phyloP scores from a whole-genome alignment of 331 rosid species.

The Malus hybrid region DNA sequence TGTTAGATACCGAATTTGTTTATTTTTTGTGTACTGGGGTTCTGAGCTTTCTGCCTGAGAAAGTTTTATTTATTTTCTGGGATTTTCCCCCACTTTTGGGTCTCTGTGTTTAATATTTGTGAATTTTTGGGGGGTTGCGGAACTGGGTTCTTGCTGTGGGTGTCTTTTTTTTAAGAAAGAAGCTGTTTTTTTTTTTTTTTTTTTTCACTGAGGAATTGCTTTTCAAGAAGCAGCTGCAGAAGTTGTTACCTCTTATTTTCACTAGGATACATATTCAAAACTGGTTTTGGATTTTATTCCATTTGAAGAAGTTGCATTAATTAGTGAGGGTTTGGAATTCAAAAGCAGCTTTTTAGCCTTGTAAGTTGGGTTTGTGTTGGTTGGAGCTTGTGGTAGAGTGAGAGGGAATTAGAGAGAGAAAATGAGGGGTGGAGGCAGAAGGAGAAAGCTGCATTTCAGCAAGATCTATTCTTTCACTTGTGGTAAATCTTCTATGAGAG shows the following conservation, averaged over 20 bases:
- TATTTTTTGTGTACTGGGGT: background rate
- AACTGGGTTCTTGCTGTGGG: slow-evolving; percentile 4
- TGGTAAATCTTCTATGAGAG: slow-evolving; percentile 47
- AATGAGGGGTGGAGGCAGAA: slow-evolving; percentile 49
- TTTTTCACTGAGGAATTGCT: slow-evolving; percentile 12
- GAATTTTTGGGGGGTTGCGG: slow-evolving; percentile 19
- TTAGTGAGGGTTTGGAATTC: background rate
- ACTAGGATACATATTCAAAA: background rate
- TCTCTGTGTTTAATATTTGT: slow-evolving; percentile 19
- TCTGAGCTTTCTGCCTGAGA: slow-evolving; percentile 21
- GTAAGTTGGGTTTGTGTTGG: background rate
- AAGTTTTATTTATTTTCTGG: slow-evolving; percentile 5
- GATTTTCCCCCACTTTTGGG: slow-evolving; percentile 1
- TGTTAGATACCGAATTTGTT: background rate
- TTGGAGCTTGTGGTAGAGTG: background rate
- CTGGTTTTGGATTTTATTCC: background rate
- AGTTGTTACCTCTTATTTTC: background rate
- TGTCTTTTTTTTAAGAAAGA: background rate
- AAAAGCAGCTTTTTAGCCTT: background rate
- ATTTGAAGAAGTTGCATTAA: slow-evolving; percentile 3
- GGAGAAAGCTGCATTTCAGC: slow-evolving; percentile 59
- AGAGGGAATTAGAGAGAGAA: background rate
- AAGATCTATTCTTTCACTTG: slow-evolving; percentile 86
- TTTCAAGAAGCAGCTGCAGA: background rate
- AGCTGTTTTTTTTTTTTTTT: slow-evolving; percentile 6